A percentile compares a stretch with the other conserved stretches of the same genome.
Conservation (phyloP, 1,284 basidiomycete species). For the Agaricales sp. region DNA sequence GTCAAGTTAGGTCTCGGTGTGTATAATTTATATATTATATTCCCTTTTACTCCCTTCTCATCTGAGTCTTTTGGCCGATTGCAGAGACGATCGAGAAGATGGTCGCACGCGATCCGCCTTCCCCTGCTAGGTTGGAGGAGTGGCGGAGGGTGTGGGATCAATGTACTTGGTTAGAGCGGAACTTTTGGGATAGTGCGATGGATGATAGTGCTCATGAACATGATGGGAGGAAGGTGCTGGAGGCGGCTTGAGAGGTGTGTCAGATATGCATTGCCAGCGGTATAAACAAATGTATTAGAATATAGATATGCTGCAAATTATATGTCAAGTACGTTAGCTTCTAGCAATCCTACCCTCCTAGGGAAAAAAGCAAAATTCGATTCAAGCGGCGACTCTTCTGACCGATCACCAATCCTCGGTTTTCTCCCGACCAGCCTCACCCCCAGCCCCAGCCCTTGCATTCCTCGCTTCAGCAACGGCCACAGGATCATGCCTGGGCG, state of each 20-base stretch:
- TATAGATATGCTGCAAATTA: too few relatives aligned
- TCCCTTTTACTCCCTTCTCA: neutral
- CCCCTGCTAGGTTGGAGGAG: conserved; percentile 45
- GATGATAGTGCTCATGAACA: conserved; percentile 8
- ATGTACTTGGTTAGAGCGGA: conserved; percentile 73
- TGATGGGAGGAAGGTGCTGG: neutral
- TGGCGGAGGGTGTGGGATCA: conserved; percentile 72
- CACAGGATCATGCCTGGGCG: neutral
- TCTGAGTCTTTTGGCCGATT: conserved; percentile 1
- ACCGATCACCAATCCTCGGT: neutral
- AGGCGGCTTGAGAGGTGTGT: conserved; percentile 20
- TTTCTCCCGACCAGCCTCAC: neutral
- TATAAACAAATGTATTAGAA: too few relatives aligned
- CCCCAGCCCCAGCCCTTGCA: neutral
- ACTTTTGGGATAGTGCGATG: conserved; percentile 87
- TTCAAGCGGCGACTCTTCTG: too few relatives aligned
- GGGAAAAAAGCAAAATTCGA: too few relatives aligned
- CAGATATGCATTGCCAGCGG: too few relatives aligned
- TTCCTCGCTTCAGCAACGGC: neutral
- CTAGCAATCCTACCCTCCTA: too few relatives aligned
- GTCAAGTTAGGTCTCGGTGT: conserved; percentile 64
- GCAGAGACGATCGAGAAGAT: conserved; percentile 33
- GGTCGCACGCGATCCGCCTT: conserved; percentile 55
- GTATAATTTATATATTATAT: conserved; percentile 2
- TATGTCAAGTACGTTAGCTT: too few relatives aligned